Percentiles rank a stretch among this genome's conserved stretches.
phyloP scores from a whole-genome alignment of 495 filamentous ascomycete genomes.

The Thozetella sp. region DNA sequence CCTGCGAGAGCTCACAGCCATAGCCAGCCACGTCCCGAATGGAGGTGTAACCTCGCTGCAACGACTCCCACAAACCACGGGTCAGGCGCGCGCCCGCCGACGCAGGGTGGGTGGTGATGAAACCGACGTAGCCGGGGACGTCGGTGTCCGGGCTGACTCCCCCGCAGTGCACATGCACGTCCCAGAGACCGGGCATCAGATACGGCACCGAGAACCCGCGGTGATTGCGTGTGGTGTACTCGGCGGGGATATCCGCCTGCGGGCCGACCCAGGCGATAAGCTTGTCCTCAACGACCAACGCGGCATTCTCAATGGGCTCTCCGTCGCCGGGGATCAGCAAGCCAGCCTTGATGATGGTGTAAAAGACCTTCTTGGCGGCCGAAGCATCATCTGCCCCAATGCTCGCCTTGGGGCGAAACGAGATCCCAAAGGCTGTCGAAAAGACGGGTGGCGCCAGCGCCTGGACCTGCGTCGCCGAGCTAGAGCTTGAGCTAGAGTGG shows the following conservation, averaged over 20 bases:
- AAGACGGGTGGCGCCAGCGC: constrained; percentile 1
- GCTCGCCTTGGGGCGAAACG: constrained; percentile 14
- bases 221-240: constrained; percentile 25
- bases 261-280: constrained; percentile 46
- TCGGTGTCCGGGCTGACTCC: constrained; percentile 11
- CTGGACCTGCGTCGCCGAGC: neutral
- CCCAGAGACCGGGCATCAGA: constrained; percentile 57
- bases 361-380: constrained; percentile 13
- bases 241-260: constrained; percentile 25
- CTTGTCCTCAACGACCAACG: constrained; percentile 39
- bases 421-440: constrained; percentile 26
- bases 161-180: constrained; percentile 50
- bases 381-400: neutral
- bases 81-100: constrained; percentile 36
- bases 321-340: constrained; percentile 49
- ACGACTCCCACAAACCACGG: constrained; percentile 35
- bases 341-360: constrained; percentile 33
- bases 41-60: constrained; percentile 56
- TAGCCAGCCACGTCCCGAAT: constrained; percentile 49
- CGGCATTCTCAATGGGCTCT: constrained; percentile 33
- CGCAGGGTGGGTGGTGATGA: constrained; percentile 22
- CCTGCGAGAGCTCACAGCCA: constrained; percentile 40
- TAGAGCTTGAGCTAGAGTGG: neutral
- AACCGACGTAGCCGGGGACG: constrained; percentile 5
- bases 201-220: constrained; percentile 29